phyloP scores from a whole-genome alignment of 176 grass and related monocot species.

The Eragrostis curvula region DNA sequence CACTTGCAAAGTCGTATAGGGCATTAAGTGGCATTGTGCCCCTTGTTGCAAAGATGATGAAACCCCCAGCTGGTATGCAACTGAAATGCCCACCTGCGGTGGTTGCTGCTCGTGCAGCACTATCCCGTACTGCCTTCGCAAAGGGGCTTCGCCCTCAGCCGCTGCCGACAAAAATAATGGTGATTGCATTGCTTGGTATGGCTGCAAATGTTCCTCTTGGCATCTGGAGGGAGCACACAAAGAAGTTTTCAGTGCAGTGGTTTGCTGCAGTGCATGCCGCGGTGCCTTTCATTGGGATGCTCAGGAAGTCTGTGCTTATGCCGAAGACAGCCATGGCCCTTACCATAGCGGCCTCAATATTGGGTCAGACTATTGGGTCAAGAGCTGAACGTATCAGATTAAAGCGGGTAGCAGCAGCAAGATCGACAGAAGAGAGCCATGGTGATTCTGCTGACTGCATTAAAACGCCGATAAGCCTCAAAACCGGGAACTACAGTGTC shows the following conservation, averaged over 20 bases:
- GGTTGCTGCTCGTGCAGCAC: slow-evolving; percentile 69
- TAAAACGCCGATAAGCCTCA: slow-evolving; percentile 44
- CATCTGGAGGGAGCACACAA: slow-evolving; percentile 81
- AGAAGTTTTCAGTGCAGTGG: slow-evolving; percentile 79
- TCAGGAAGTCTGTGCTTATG: slow-evolving; percentile 91
- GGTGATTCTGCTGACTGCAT: not conserved
- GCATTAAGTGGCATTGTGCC: slow-evolving; percentile 63
- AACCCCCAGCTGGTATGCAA: slow-evolving; percentile 67
- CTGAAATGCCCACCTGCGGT: slow-evolving; percentile 71
- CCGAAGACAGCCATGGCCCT: slow-evolving; percentile 80
- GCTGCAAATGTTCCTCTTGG: slow-evolving; percentile 85
- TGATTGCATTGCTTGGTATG: slow-evolving; percentile 80
- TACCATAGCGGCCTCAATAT: slow-evolving; percentile 74
- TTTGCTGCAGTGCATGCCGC: slow-evolving; percentile 75
- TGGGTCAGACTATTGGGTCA: slow-evolving; percentile 86
- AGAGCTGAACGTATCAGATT: slow-evolving; percentile 82
- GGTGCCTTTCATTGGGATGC: slow-evolving; percentile 84
- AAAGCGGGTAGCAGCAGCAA: slow-evolving; percentile 51
- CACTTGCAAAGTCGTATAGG: slow-evolving; percentile 73
- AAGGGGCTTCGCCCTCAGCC: slow-evolving; percentile 79
- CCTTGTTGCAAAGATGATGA: slow-evolving; percentile 76
- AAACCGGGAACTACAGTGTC: slow-evolving; percentile 39
- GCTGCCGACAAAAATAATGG: slow-evolving; percentile 67
- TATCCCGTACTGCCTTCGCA: slow-evolving; percentile 62
- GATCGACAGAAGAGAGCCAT: slow-evolving; percentile 17